phyloP scores from a whole-genome alignment of 2,329 filamentous ascomycete genomes.

The Pezicula carpinea region DNA sequence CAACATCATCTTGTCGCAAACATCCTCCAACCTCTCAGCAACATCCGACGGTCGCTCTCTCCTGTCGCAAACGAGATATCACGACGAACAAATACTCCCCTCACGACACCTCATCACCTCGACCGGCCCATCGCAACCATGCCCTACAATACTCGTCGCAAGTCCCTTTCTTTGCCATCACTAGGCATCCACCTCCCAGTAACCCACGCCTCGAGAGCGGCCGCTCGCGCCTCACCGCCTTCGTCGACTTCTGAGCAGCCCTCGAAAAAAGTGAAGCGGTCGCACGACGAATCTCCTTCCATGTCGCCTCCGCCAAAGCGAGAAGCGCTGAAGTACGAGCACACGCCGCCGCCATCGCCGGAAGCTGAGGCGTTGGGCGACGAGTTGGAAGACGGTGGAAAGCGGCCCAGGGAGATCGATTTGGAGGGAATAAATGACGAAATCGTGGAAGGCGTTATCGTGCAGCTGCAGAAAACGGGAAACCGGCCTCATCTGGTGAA shows the following conservation, averaged over 20 bases:
- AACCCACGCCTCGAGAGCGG: conserved; percentile 54
- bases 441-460: conserved; percentile 86
- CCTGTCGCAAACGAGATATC: conserved; percentile 4
- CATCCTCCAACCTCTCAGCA: conserved; percentile 6
- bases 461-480: conserved; percentile 81
- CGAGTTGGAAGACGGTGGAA: conserved; percentile 37
- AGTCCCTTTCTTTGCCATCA: conserved; percentile 88
- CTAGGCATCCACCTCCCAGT: conserved; percentile 85
- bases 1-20: conserved; percentile 18
- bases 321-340: conserved; percentile 47
- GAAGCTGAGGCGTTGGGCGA: conserved; percentile 35
- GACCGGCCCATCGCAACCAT: conserved; percentile 41
- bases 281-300: conserved; percentile 52
- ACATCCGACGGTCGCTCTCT: conserved; percentile 6
- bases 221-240: conserved; percentile 33
- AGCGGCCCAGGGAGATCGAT: conserved; percentile 56
- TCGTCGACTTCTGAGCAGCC: conserved; percentile 31
- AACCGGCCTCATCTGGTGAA: conserved; percentile 95
- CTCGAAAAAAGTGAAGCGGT: conserved; percentile 73
- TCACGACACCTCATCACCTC: conserved; percentile 11
- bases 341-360: conserved; percentile 79
- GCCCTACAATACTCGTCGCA: conserved; percentile 95
- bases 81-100: neutral
- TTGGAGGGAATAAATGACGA: conserved; percentile 86
- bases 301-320: conserved; percentile 39